A percentile compares a stretch with the other conserved stretches of the same genome.
These are phyloP conservation scores for Pascua sp. DNA, from an alignment of 1,284 basidiomycete species.

Conservation along the genomic window DNA sequence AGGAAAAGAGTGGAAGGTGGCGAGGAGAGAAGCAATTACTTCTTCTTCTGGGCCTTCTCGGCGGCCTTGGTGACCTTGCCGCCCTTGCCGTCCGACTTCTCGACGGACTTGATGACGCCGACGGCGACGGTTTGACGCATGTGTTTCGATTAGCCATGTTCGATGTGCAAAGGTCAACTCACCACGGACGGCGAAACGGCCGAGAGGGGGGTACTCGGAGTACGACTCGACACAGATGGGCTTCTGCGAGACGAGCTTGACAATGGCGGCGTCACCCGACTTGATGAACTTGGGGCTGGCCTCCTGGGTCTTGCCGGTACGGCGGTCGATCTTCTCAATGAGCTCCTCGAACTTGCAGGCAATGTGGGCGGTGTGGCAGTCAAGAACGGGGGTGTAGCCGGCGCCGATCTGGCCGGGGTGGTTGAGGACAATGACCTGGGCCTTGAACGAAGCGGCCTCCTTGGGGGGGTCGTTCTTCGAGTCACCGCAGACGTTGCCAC, in stretches of 20 bases:
- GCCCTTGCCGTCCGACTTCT: constrained; percentile 73
- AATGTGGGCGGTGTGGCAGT: constrained; percentile 99
- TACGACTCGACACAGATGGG: constrained; percentile 85
- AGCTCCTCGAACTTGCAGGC: constrained; percentile 99
- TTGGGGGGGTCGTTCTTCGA: constrained; percentile 99
- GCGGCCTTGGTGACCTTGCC: constrained; percentile 76
- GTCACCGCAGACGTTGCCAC: constrained; percentile 98
- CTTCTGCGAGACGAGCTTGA: constrained; percentile 81
- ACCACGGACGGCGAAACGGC: constrained; percentile 87
- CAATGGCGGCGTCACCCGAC: constrained; percentile 89
- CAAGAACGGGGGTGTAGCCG: constrained; percentile 82
- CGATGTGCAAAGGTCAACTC: too few species aligned
- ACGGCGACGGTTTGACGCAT: constrained; percentile 98
- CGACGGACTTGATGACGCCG: constrained; percentile 94
- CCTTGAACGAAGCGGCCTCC: constrained; percentile 99
- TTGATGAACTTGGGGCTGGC: constrained; percentile 92
- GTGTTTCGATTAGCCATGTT: too few species aligned
- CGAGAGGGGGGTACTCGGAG: constrained; percentile 97
- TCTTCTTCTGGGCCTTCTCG: constrained; percentile 67
- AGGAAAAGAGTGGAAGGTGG: too few species aligned
- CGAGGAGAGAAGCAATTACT: too few species aligned
- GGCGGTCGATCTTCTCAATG: constrained; percentile 98
- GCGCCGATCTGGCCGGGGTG: constrained; percentile 99
- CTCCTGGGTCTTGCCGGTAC: constrained; percentile 67
- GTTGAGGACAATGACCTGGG: constrained; percentile 99